Evolutionary conservation across 1,139 yeast species (phyloP).

Genomic region (Blastobotrys illinoisensis): DNA sequence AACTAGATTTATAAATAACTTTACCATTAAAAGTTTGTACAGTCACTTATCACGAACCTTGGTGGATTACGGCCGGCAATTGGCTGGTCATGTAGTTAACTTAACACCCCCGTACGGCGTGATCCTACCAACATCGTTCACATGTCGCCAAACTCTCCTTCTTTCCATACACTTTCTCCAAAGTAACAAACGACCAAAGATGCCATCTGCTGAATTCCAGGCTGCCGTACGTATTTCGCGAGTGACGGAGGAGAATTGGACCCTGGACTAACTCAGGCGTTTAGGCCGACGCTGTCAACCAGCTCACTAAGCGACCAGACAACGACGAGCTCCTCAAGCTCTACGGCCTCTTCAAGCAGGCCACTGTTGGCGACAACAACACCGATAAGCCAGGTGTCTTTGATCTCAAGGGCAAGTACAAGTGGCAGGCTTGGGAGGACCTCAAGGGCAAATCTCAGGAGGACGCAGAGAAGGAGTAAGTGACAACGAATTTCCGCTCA

Average conservation of each 20-base stretch:
- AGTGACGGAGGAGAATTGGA: not conserved
- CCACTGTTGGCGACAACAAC: conserved; percentile 91
- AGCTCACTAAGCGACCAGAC: conserved; percentile 67
- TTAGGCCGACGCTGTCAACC: conserved; percentile 76
- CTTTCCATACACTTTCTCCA: conserved; percentile 1
- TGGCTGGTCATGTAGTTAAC: not conserved
- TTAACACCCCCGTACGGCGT: not conserved
- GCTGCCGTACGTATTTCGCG: conserved; percentile 20
- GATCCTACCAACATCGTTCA: not conserved
- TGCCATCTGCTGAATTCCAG: conserved; percentile 29
- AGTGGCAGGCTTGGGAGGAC: conserved; percentile 96
- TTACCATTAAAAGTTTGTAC: no score
- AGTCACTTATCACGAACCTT: no score
- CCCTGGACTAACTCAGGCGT: not conserved
- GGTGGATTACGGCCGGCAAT: no score
- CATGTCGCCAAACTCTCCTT: not conserved
- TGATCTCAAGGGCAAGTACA: conserved; percentile 91
- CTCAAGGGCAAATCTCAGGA: conserved; percentile 79
- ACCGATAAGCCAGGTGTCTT: conserved; percentile 76
- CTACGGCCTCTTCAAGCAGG: conserved; percentile 93
- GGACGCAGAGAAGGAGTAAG: conserved; percentile 87
- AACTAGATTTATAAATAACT: no score
- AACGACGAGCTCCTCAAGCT: conserved; percentile 76
- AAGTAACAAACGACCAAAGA: conserved; percentile 7
- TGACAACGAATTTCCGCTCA: conserved; percentile 22